phyloP scores from a whole-genome alignment of 2,329 filamentous ascomycete genomes.

The Sclerotinia spermophila region DNA sequence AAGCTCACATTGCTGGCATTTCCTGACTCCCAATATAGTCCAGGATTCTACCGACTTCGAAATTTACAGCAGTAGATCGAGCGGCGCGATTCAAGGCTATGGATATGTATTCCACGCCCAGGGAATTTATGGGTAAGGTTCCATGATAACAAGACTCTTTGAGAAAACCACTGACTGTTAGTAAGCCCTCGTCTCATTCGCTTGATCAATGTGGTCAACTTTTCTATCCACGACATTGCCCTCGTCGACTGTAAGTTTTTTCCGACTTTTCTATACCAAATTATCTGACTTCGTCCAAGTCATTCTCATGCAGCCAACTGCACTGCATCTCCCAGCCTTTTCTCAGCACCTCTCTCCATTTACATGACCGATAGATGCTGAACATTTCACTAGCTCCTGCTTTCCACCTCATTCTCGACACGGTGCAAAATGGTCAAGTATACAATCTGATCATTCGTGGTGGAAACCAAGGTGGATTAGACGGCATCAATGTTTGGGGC shows the following conservation, averaged over 20 bases:
- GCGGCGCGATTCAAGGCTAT: slow-evolving; percentile 51
- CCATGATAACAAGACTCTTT: background rate
- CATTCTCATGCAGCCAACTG: background rate
- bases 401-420: slow-evolving; percentile 40
- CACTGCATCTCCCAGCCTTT: background rate
- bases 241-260: slow-evolving; percentile 24
- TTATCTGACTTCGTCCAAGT: background rate
- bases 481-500: slow-evolving; percentile 54
- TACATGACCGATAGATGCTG: background rate
- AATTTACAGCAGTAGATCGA: slow-evolving; percentile 49
- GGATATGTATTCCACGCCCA: slow-evolving; percentile 46
- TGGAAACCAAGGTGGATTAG: slow-evolving; percentile 49
- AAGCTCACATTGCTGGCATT: too few relatives aligned
- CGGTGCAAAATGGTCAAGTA: slow-evolving; percentile 48
- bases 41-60: slow-evolving; percentile 50
- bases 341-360: background rate
- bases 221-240: slow-evolving; percentile 27
- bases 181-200: slow-evolving; percentile 25
- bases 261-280: background rate
- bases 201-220: slow-evolving; percentile 20
- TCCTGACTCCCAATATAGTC: slow-evolving; percentile 28
- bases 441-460: slow-evolving; percentile 55
- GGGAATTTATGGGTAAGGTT: slow-evolving; percentile 6
- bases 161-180: background rate
- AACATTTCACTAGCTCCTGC: background rate